Base-by-base conservation (phyloP, 2,329 filamentous ascomycete genomes). In the Colletotrichum higginsianum region DNA sequence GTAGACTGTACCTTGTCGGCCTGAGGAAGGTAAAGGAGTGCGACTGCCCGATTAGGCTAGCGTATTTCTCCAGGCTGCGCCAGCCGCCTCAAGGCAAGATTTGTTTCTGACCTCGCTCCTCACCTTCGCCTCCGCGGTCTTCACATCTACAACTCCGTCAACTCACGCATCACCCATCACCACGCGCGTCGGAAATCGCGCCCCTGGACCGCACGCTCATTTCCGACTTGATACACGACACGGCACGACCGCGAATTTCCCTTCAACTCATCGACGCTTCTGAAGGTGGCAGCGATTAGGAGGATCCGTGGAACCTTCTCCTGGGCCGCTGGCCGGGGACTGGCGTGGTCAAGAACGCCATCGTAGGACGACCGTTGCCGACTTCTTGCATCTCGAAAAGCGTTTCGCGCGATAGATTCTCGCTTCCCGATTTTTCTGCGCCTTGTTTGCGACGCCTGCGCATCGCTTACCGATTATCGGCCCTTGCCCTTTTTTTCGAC, bases 141-240 rank as follows among this genome's bases (percentile, higher is more conserved):
- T 80, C 78, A 77, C 75, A 61, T 71, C 66, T 47, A 74, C 67
- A 73, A 58, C 73, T 57, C 72, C 61, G 61, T 66, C 67, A 74
- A 72, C 68, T 69, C 61, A 76, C 75, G 75, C 77, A 77, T 81
- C 79, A 73, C 77, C 38, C 83, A 87, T 85, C 84, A 83, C 80
- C 82, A 83, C 84, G 84, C 88, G 87, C 85, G 86, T 86, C 86
- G 82, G 82, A 80, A 83, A 84, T 84, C 84, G 82, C 81, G 81
- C 82, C 77, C 77, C 74, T 73, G 74, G 76, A 76, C 75, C 76
- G 77, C 73, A 74, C 70, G 76, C 78, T 78, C 77, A 67, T 72
- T 69, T 76, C 77, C 79, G 80, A 81, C 76, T 79, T 77, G 75
- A 71, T 71, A 75, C 76, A 78, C 78, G 78, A 84, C 73, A 78